These are phyloP conservation scores for Trichosporon ovoides DNA, from an alignment of 1,284 basidiomycete species.

Conservation along the genomic window DNA sequence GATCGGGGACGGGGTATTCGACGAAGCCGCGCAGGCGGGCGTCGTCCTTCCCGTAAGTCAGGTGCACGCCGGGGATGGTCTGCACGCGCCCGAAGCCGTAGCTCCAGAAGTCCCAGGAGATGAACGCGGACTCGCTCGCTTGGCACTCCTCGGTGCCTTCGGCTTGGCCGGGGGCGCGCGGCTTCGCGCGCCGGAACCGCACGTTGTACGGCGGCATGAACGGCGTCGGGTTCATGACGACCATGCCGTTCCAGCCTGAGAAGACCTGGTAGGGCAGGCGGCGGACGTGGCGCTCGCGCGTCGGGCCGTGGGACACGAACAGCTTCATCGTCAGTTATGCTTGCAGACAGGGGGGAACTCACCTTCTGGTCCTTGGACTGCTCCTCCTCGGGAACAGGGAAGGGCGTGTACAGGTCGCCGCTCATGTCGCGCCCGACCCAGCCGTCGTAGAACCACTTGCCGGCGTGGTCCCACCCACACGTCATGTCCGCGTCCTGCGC, in stretches of 20 bases:
- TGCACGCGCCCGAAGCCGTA: slow-evolving; percentile 44
- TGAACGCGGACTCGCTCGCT: slow-evolving; percentile 40
- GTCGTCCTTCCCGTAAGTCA: slow-evolving; percentile 44
- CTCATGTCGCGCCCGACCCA: slow-evolving; percentile 50
- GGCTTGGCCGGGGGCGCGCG: slow-evolving; percentile 21
- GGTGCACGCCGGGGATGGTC: slow-evolving; percentile 44
- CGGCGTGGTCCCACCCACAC: slow-evolving; percentile 51
- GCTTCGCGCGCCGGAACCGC: slow-evolving; percentile 35
- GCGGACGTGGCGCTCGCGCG: slow-evolving; percentile 35
- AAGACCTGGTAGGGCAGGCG: slow-evolving; percentile 50
- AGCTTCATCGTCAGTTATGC: too few species aligned
- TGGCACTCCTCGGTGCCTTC: slow-evolving; percentile 36
- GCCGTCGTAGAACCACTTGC: slow-evolving; percentile 50
- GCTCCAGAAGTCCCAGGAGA: slow-evolving; percentile 49
- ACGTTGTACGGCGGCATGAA: slow-evolving; percentile 44
- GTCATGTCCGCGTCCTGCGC: slow-evolving; percentile 49
- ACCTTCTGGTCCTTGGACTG: slow-evolving; percentile 42
- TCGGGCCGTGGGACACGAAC: slow-evolving; percentile 37
- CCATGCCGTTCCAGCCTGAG: slow-evolving; percentile 58
- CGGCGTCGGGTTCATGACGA: slow-evolving; percentile 42
- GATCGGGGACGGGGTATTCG: slow-evolving; percentile 29
- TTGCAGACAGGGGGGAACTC: too few species aligned
- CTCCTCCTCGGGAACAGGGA: slow-evolving; percentile 46
- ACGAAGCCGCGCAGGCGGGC: slow-evolving; percentile 39
- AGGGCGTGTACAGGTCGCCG: slow-evolving; percentile 43